phyloP scores from a whole-genome alignment of 1,139 yeast species.

The Suhomyces wounanorum region DNA sequence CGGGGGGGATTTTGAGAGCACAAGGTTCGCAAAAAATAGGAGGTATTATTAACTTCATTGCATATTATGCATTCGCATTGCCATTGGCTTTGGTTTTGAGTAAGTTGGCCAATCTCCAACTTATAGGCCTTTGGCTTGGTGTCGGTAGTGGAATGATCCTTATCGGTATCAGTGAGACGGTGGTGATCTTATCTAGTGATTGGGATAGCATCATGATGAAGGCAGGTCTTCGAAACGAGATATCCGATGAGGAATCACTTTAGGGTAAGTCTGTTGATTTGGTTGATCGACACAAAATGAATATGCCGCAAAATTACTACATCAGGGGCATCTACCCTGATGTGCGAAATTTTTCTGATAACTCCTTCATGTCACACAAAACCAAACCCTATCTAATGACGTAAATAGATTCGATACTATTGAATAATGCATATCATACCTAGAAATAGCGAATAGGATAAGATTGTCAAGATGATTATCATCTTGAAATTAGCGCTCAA shows the following conservation, averaged over 20 bases:
- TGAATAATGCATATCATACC: not conserved
- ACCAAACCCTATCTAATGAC: conserved; percentile 1
- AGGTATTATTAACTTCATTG: conserved; percentile 72
- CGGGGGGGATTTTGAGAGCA: conserved; percentile 83
- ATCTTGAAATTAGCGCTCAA: not conserved
- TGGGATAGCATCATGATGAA: conserved; percentile 43
- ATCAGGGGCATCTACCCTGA: not conserved
- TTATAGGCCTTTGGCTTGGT: conserved; percentile 88
- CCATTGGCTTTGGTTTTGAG: conserved; percentile 73
- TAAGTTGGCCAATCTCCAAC: conserved; percentile 51
- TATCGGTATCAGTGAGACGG: conserved; percentile 63
- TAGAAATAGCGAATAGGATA: not conserved
- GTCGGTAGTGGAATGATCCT: conserved; percentile 72
- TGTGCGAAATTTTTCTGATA: not conserved
- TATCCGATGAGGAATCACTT: conserved; percentile 19
- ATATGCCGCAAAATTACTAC: not conserved
- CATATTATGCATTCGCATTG: conserved; percentile 69
- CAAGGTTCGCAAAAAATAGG: conserved; percentile 86
- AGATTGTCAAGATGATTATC: not conserved
- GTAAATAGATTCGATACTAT: not conserved
- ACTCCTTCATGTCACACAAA: not conserved
- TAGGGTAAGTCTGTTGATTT: not conserved
- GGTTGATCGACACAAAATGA: not conserved
- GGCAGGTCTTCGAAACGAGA: conserved; percentile 30
- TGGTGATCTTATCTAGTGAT: conserved; percentile 39